Conservation (phyloP, 2,329 filamentous ascomycete genomes). For the Penicillium sp. region DNA sequence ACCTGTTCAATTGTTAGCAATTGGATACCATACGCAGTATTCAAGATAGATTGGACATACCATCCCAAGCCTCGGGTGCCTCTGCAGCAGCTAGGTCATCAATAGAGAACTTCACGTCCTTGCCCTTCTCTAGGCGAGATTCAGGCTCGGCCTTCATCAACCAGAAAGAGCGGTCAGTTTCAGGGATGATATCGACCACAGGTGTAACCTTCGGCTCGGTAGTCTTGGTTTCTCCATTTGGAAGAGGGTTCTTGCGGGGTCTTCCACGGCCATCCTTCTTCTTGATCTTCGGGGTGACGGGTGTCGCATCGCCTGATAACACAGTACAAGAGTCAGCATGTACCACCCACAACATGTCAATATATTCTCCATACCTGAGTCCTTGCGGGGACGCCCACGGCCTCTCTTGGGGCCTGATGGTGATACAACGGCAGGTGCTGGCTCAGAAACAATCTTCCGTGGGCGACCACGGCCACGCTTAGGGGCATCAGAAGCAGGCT, state of each 20-base stretch:
- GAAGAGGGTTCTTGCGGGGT: constrained; percentile 26
- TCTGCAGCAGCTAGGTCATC: constrained; percentile 74
- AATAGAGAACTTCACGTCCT: constrained; percentile 91
- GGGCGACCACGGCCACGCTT: constrained; percentile 37
- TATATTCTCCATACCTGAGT: not conserved
- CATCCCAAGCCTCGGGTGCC: constrained; percentile 87
- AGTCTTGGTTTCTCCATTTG: constrained; percentile 16
- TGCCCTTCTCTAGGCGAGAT: constrained; percentile 77
- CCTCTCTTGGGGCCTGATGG: constrained; percentile 17
- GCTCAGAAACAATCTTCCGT: constrained; percentile 25
- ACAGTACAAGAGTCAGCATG: not conserved
- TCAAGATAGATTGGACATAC: constrained; percentile 49
- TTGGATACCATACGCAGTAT: not conserved
- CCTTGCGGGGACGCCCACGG: constrained; percentile 16
- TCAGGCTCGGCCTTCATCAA: constrained; percentile 88
- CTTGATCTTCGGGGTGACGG: constrained; percentile 12
- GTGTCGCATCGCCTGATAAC: constrained; percentile 4
- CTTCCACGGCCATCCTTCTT: constrained; percentile 27
- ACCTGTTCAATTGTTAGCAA: constrained; percentile 35
- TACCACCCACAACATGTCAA: not conserved
- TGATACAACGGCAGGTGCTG: constrained; percentile 6
- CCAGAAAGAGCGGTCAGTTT: constrained; percentile 60
- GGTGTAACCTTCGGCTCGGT: constrained; percentile 15
- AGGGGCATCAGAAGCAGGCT: constrained; percentile 26
- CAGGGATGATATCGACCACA: constrained; percentile 2